phyloP scores from a whole-genome alignment of 2,329 filamentous ascomycete genomes.

The Ceratocystis albifundus region DNA sequence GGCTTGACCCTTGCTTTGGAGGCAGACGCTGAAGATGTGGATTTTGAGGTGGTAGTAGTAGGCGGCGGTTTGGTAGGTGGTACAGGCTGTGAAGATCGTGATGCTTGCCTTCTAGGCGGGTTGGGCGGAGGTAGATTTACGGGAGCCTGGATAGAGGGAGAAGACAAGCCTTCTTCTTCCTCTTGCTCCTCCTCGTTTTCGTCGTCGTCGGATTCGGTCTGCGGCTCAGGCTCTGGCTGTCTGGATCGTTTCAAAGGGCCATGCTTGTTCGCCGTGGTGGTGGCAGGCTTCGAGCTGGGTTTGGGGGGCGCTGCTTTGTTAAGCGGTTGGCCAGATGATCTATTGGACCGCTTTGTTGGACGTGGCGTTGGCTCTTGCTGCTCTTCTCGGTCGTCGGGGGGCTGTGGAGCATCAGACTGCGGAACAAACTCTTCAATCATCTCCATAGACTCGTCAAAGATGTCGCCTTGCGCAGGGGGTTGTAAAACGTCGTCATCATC shows the following conservation, averaged over 20 bases:
- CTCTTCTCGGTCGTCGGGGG: conserved; percentile 26
- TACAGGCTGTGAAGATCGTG: not conserved
- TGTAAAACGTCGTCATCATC: conserved; percentile 25
- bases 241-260: not conserved
- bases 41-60: not conserved
- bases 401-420: conserved; percentile 25
- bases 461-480: conserved; percentile 22
- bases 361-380: conserved; percentile 22
- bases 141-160: not conserved
- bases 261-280: not conserved
- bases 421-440: conserved; percentile 30
- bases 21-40: not conserved
- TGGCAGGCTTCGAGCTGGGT: not conserved
- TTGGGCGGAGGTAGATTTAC: not conserved
- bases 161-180: not conserved
- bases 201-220: not conserved
- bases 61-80: not conserved
- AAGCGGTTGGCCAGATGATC: not conserved
- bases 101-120: not conserved
- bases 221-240: not conserved
- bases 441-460: conserved; percentile 35
- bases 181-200: conserved; percentile 1
- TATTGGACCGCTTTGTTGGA: not conserved
- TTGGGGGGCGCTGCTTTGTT: conserved; percentile 2
- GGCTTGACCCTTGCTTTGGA: conserved; percentile 17